phyloP scores from a whole-genome alignment of 768 basidiomycete species.

The Tylopilus vinaceipallidus region DNA sequence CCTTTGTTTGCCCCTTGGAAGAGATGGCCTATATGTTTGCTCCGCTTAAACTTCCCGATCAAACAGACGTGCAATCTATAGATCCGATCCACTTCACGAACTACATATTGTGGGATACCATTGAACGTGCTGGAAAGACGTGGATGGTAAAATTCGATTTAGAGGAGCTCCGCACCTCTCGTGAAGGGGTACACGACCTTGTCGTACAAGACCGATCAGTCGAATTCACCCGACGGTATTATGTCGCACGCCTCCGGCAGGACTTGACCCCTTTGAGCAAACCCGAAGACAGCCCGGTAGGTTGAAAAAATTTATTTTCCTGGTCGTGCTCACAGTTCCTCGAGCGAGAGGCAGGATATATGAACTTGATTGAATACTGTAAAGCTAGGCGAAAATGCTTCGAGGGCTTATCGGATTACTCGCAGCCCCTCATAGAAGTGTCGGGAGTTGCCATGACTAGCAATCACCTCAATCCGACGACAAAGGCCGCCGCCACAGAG shows the following conservation, averaged over 20 bases:
- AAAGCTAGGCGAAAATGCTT: constrained; percentile 60
- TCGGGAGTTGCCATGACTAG: constrained; percentile 45
- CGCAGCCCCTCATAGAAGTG: constrained; percentile 76
- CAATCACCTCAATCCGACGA: constrained; percentile 60
- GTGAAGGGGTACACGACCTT: constrained; percentile 51
- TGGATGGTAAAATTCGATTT: constrained; percentile 51
- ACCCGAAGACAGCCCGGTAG: constrained; percentile 60
- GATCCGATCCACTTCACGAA: constrained; percentile 35
- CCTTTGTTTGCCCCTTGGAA: constrained; percentile 52
- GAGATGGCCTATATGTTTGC: constrained; percentile 66
- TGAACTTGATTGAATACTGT: constrained; percentile 65
- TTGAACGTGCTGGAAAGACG: constrained; percentile 49
- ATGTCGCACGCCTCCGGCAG: constrained; percentile 49
- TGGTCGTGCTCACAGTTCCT: constrained; percentile 6
- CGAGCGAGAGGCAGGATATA: constrained; percentile 62
- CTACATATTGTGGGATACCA: constrained; percentile 62
- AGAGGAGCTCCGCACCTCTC: constrained; percentile 29
- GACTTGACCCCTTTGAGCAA: constrained; percentile 77
- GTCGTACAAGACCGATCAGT: constrained; percentile 74
- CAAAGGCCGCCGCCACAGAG: constrained; percentile 37
- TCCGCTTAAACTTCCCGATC: constrained; percentile 44
- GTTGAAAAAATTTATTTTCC: constrained; percentile 26
- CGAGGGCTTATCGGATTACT: constrained; percentile 54
- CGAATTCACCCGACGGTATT: constrained; percentile 75
- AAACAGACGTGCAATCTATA: constrained; percentile 27